Evolutionary conservation across 805 yeast genomes (phyloP), one percentile per base, ranked within the genome.

Genomic region (Yarrowia sp.): DNA sequence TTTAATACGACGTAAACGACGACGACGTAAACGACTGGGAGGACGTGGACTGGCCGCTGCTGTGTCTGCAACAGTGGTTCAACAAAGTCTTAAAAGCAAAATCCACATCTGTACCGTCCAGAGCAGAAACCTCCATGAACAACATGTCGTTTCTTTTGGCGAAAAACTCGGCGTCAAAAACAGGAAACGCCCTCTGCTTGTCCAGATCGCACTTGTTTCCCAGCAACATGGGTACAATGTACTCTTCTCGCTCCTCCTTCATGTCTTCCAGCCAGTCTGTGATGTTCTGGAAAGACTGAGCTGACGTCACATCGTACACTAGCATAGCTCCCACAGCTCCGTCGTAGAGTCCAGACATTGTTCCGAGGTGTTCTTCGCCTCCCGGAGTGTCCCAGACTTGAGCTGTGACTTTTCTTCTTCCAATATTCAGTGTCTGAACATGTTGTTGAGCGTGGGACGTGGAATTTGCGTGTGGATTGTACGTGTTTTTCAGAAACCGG

Each of bases 371-470:
- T 76, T 98, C 86, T 77, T 95, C 98, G 79, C 95, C 98, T 67
- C 99, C 99, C 1, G 98, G 98, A 35, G 99, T 93, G 77, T 93
- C 99, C 99, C 99, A 93, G 74, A 93, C 93, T 80, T 93, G 98
- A 72, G 96, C 85, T 78, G 93, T 95, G 76, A 93, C 92, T 66
- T 96, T 90, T 80, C 92, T 93, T 69, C 96, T 97, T 73, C 93
- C 98, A 66, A 95, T 83, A 71, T 89, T 95, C 65, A 95, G 85
- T 1, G 98, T 92, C 75, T 98, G 84, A 17, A 98, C 93, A 48
- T 98, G 98, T 79, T 93, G 92, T 77, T 93, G 98, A 56, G 95
- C 99, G 56, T 98, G 98, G 74, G 95, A 93, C 24, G 99, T 93
- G 61, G 96, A 88, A 77, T 95, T 87, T n/a, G 95, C 87, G 75